These are phyloP conservation scores for Fusarium chuoi DNA, from an alignment of 2,329 filamentous ascomycete genomes.

Conservation along the genomic window DNA sequence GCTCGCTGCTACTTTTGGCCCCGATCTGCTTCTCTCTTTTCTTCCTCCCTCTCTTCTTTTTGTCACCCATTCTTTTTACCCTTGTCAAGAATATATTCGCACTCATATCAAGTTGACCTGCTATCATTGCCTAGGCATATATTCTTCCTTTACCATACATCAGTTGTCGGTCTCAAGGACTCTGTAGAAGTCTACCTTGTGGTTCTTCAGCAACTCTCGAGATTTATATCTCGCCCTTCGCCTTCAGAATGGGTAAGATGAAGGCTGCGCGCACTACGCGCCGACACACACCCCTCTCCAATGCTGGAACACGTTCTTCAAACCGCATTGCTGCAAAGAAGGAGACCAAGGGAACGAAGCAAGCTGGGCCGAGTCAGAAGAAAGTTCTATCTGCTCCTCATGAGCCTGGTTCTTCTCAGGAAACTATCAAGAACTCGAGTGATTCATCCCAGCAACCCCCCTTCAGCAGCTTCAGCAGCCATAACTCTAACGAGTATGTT, in stretches of 20 bases:
- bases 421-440: neutral
- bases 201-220: neutral
- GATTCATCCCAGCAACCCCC: neutral
- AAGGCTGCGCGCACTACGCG: neutral
- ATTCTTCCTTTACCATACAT: neutral
- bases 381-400: neutral
- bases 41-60: constrained; percentile 5
- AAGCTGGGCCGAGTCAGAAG: neutral
- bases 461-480: neutral
- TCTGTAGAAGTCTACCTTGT: constrained; percentile 9
- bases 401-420: neutral
- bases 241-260: constrained; percentile 15
- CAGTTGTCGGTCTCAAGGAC: neutral
- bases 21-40: neutral
- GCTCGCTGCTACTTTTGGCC: no score
- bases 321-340: neutral
- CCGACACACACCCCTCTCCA: neutral
- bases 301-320: neutral
- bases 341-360: neutral
- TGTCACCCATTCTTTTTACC: neutral
- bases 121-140: neutral
- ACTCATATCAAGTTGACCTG: neutral
- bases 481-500: neutral
- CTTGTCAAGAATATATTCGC: constrained; percentile 9
- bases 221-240: neutral